Conservation (phyloP, 2,329 filamentous ascomycete species). For the Penicillium sp. region DNA sequence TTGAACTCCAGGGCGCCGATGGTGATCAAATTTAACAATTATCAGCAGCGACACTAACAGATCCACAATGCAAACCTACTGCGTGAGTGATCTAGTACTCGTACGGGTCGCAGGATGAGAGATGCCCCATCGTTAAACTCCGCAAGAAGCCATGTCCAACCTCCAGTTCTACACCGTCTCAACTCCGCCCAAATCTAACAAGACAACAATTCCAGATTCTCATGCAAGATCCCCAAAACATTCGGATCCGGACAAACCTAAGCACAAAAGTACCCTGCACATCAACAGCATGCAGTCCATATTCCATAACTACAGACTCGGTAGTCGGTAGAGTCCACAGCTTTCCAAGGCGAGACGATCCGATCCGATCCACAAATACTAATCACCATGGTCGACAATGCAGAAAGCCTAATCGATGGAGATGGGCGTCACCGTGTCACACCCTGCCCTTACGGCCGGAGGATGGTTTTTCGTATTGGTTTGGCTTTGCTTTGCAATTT, state of each 20-base stretch:
- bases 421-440: not conserved
- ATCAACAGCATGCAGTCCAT: not conserved
- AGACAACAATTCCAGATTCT: not conserved
- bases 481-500: not conserved
- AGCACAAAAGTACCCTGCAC: constrained; percentile 2
- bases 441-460: no score
- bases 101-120: no score
- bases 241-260: not conserved
- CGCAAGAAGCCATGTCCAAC: no score
- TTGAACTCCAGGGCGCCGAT: not conserved
- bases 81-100: no score
- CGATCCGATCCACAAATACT: not conserved
- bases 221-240: not conserved
- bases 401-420: not conserved
- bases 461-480: no score
- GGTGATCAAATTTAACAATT: not conserved
- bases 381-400: not conserved
- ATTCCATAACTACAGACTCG: not conserved
- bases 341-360: not conserved
- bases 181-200: not conserved
- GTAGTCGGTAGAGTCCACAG: not conserved
- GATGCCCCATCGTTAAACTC: no score
- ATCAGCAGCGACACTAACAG: not conserved
- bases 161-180: not conserved
- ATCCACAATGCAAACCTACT: not conserved